Evolutionary conservation across 2,329 filamentous ascomycete genomes (phyloP).

Genomic region (Cryphonectria naterciae): DNA sequence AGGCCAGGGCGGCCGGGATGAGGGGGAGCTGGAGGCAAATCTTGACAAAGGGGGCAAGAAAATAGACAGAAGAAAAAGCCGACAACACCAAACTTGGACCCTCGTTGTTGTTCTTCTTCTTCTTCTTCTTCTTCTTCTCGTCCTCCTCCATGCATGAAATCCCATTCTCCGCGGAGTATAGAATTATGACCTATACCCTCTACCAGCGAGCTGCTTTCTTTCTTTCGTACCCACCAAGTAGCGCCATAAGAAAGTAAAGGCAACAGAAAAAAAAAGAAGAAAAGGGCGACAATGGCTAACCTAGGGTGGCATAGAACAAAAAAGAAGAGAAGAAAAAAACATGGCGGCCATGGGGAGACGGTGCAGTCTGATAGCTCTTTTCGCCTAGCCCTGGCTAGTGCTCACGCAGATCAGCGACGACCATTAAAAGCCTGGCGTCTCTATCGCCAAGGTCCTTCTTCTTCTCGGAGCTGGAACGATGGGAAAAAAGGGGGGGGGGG

Average conservation of each 20-base stretch:
- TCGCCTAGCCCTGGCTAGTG: conserved; percentile 3
- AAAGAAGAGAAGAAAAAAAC: neutral
- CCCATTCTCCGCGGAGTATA: neutral
- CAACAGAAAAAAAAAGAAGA: too few relatives aligned
- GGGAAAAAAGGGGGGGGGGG: neutral
- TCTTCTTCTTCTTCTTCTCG: too few relatives aligned
- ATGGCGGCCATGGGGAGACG: neutral
- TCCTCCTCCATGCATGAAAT: neutral
- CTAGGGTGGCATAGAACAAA: neutral
- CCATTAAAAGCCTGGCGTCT: neutral
- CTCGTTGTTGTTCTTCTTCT: too few relatives aligned
- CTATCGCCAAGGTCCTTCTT: neutral
- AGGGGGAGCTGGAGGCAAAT: too few relatives aligned
- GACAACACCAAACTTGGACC: too few relatives aligned
- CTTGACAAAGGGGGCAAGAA: neutral
- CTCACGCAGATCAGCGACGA: neutral
- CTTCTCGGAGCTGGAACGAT: conserved; percentile 10
- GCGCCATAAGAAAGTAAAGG: too few relatives aligned
- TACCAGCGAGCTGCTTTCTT: too few relatives aligned
- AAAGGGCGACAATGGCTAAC: neutral
- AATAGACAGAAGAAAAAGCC: too few relatives aligned
- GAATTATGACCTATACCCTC: neutral
- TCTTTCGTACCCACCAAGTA: neutral
- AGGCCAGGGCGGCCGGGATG: neutral
- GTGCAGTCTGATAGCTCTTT: neutral